Evolutionary conservation across 192 early-diverging fungal genomes (phyloP).

Genomic region (Backusella tuberculispora): DNA sequence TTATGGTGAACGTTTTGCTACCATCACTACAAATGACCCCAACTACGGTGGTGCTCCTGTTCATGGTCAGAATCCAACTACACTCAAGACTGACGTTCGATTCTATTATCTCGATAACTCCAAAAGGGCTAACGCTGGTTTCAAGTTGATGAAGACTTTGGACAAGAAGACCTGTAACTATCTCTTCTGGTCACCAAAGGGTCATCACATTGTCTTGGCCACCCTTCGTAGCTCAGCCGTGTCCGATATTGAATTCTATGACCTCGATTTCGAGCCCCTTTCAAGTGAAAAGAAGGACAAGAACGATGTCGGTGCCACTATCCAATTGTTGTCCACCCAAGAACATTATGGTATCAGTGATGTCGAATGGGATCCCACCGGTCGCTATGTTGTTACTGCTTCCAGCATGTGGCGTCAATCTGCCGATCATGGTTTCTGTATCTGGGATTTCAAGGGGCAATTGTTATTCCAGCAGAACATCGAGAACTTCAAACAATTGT

Average conservation of each 20-base stretch:
- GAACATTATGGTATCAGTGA: conserved; percentile 97
- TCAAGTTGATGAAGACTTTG: conserved; percentile 84
- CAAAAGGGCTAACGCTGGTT: conserved; percentile 65
- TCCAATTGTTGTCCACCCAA: conserved; percentile 69
- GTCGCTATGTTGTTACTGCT: conserved; percentile 88
- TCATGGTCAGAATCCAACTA: conserved; percentile 50
- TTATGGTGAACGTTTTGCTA: conserved; percentile 84
- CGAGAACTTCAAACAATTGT: conserved; percentile 88
- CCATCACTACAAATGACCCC: conserved; percentile 81
- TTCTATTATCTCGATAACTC: conserved; percentile 84
- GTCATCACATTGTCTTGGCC: conserved; percentile 88
- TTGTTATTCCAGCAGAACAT: conserved; percentile 72
- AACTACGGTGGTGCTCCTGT: conserved; percentile 57
- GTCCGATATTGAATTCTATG: conserved; percentile 93
- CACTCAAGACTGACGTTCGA: conserved; percentile 69
- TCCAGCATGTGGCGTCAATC: conserved; percentile 85
- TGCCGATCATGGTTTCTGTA: conserved; percentile 86
- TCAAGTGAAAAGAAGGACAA: conserved; percentile 49
- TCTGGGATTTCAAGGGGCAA: conserved; percentile 93
- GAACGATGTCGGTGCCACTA: conserved; percentile 53
- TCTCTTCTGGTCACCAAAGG: conserved; percentile 95
- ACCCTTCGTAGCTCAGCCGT: conserved; percentile 74
- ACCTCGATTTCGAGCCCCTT: conserved; percentile 77
- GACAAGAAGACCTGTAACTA: conserved; percentile 82
- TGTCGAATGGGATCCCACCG: conserved; percentile 98